Base-by-base conservation (phyloP, 2,329 filamentous ascomycete species). In the Penicillium sclerotigenum region DNA sequence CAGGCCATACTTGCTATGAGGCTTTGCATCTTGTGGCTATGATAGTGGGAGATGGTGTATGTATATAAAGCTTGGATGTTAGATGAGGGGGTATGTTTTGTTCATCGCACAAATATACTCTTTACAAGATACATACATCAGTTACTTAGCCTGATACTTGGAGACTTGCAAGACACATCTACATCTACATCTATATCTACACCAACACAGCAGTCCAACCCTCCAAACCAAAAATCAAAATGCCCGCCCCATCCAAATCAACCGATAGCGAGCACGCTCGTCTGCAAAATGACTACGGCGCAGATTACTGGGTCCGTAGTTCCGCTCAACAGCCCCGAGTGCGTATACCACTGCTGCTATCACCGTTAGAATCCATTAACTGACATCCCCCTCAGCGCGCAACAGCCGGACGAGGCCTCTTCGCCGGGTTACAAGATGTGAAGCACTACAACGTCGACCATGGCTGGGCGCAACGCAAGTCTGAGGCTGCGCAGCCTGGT, bases 361-460 rank as follows among this genome's bases (percentile, higher is more conserved):
- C 37, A 20, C 14, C 13, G 16, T 10, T 13, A 24, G 11, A n/a
- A 31, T 33, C 24, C 16, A 36, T 16, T 28, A 6, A 38, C 54
- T 54, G 52, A 54, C 57, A 47, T 10, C 14, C 22, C 1, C 1
- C 20, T 34, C 43, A 73, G 66, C 70, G 66, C 40, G 51, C 69
- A 38, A 73, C 71, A 7, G 63, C 65, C 5, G 72, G 72, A 45
- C 67, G 72, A 16, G 72, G 72, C 29, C 68, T 75, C 43, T 75
- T 75, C 52, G 71, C 72, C 33, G 72, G 72, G 5, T 63, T 75
- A 2, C 72, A 75, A 52, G 72, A 75, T 34, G 62, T 64, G 13
- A 75, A 75, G 56, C 65, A 68, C 56, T 75, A 75, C 50, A 73
- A 73, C 11, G 72, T 75, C 20, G 71, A 74, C 2, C 52, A 58